Evolutionary conservation across 257 asterid genomes (phyloP).

Genomic region (Solanum chaucha): DNA sequence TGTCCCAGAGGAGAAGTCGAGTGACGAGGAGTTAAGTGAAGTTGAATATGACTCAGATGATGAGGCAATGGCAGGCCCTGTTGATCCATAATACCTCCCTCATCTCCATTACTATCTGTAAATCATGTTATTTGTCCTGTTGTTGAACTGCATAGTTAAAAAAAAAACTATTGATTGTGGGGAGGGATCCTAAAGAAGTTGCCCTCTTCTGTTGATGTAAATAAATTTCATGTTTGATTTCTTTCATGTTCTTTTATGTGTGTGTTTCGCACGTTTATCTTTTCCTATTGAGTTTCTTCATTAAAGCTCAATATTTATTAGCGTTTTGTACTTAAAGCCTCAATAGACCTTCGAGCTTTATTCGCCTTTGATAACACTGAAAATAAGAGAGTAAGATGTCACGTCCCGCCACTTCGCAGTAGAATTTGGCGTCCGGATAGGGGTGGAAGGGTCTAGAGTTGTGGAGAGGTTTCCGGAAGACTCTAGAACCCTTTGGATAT

Average conservation of each 20-base stretch:
- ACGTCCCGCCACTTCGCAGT: too few species aligned
- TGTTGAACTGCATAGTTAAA: slow-evolving; percentile 7
- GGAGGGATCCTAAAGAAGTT: slow-evolving; percentile 15
- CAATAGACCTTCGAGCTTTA: too few species aligned
- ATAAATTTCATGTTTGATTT: slow-evolving; percentile 5
- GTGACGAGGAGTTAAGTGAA: slow-evolving; percentile 83
- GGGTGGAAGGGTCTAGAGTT: too few species aligned
- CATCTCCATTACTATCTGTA: slow-evolving; percentile 14
- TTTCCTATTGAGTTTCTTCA: not conserved
- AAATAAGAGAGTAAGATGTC: not conserved
- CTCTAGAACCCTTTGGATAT: too few species aligned
- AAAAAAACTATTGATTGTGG: slow-evolving; percentile 36
- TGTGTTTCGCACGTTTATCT: not conserved
- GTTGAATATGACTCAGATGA: slow-evolving; percentile 62
- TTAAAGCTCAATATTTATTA: not conserved
- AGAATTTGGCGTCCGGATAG: too few species aligned
- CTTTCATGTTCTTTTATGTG: not conserved
- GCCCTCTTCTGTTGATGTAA: slow-evolving; percentile 19
- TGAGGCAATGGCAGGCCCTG: slow-evolving; percentile 59
- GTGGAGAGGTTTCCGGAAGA: too few species aligned
- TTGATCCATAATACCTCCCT: slow-evolving; percentile 35
- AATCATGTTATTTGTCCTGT: slow-evolving; percentile 16
- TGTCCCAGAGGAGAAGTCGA: slow-evolving; percentile 46
- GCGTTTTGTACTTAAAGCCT: not conserved
- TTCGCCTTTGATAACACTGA: too few species aligned